Evolutionary conservation across 352 stramenopile genomes (phyloP).

Genomic region (Pythium phragmiticola): DNA sequence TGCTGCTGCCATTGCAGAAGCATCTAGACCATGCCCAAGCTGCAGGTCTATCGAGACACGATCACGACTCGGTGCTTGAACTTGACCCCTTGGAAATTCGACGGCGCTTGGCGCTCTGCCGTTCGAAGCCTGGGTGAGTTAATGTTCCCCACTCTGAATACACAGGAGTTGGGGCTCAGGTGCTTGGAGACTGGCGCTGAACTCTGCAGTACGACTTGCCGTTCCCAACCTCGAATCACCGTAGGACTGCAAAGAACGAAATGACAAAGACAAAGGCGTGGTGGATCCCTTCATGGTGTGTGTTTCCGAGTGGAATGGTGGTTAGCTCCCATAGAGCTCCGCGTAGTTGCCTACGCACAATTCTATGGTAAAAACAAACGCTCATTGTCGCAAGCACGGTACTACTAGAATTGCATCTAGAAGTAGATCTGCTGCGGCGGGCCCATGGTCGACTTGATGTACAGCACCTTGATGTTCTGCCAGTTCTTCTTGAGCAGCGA

Average conservation of each 20-base stretch:
- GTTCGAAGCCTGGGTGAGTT: no score
- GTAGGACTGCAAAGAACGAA: neutral
- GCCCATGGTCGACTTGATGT: conserved; percentile 99
- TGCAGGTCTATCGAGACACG: no score
- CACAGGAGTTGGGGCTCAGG: no score
- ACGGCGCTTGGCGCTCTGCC: no score
- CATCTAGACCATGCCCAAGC: no score
- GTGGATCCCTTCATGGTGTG: conserved; percentile 29
- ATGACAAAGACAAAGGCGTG: neutral
- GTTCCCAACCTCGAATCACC: no score
- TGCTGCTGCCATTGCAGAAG: no score
- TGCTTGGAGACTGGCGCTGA: no score
- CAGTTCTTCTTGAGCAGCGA: conserved; percentile 99
- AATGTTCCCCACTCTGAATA: no score
- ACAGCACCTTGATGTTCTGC: conserved; percentile 99
- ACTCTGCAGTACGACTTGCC: neutral
- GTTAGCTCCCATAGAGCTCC: conserved; percentile 36
- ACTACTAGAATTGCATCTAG: conserved; percentile 62
- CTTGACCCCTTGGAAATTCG: no score
- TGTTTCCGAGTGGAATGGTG: conserved; percentile 22
- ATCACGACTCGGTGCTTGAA: no score
- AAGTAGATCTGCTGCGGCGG: conserved; percentile 99
- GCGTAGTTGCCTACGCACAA: neutral
- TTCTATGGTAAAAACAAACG: conserved; percentile 38
- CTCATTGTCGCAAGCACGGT: conserved; percentile 5